Conservation (phyloP, 306 rosid species). For the Canavalia gladiata region DNA sequence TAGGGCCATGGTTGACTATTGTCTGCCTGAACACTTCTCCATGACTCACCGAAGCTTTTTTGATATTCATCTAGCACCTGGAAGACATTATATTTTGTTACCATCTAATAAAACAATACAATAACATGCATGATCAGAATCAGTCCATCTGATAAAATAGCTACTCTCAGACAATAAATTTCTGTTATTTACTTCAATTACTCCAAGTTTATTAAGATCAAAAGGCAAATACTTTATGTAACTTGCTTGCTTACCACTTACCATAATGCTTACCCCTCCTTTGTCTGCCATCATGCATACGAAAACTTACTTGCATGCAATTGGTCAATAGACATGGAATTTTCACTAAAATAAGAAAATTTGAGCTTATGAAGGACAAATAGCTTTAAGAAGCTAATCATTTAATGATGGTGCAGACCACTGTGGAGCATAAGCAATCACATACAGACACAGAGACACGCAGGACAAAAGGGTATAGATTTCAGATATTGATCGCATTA, state of each 20-base stretch:
- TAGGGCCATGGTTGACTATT: constrained; percentile 82
- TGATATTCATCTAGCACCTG: constrained; percentile 93
- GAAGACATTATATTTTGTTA: constrained; percentile 40
- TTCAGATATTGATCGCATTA: not conserved
- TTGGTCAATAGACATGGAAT: constrained; percentile 10
- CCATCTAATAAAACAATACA: constrained; percentile 17
- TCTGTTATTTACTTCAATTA: not conserved
- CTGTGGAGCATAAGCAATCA: not conserved
- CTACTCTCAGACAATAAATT: constrained; percentile 32
- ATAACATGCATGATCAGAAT: not conserved
- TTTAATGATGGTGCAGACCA: constrained; percentile 23
- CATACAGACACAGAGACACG: not conserved
- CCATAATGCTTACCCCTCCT: not conserved
- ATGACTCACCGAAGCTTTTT: constrained; percentile 82
- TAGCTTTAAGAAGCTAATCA: constrained; percentile 11
- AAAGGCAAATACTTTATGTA: not conserved
- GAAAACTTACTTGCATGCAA: constrained; percentile 5
- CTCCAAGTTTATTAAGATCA: not conserved
- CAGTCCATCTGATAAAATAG: not conserved
- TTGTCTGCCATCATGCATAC: not conserved
- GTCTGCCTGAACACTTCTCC: constrained; percentile 77
- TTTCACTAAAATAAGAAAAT: constrained; percentile 3
- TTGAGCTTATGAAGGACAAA: not conserved
- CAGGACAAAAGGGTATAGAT: not conserved
- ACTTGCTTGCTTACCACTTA: constrained; percentile 2